Evolutionary conservation across 148 eudicot genomes (phyloP), one percentile per base, ranked within the genome.

Genomic region (Arctostaphylos glauca): DNA sequence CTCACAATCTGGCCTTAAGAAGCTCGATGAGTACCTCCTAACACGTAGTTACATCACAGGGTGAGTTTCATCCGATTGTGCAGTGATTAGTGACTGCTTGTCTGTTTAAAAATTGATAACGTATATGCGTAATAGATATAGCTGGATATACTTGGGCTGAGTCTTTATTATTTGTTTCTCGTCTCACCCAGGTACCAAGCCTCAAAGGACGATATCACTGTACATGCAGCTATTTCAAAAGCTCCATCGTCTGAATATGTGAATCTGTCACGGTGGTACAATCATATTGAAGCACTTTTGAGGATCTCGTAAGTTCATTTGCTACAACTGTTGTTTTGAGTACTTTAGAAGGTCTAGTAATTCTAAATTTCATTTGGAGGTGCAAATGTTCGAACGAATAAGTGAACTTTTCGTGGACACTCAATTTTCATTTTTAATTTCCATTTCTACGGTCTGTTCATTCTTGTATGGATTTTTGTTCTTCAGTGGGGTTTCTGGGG

Each of bases 131-230:
- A 5, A 55, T 5, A 38, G 23, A 55, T 9, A 55, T 9, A 15
- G 31, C 31, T 31, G 16, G 16, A 21, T 60, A 2, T 41, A 38
- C 44, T 72, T 3, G 56, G 5, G 68, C 6, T 19, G 54, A 5
- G 53, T 73, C 13, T 74, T 53, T 2, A 49, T 14, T 16, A 9
- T 18, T 62, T 68, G 18, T 31, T 41, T 81, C 6, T 80, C 62
- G 60, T 76, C 47, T 64, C 31, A 83, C 78, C 54, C 83, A 96
- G 99, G 76, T 94, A 92, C 85, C 95, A 89, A 79, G 99, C 99
- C 54, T 94, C 99, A 2, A 96, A 94, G 91, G 99, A 94, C 89
- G 99, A 96, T 86, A 81, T 96, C 76, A 89, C 91, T 60, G 97
- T 96, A 13, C 89, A 84, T 56, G 78, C 92, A 53, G 92, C 97